These are phyloP conservation scores for Trichoderma sp. DNA, from an alignment of 2,329 filamentous ascomycete genomes.

Conservation along the genomic window DNA sequence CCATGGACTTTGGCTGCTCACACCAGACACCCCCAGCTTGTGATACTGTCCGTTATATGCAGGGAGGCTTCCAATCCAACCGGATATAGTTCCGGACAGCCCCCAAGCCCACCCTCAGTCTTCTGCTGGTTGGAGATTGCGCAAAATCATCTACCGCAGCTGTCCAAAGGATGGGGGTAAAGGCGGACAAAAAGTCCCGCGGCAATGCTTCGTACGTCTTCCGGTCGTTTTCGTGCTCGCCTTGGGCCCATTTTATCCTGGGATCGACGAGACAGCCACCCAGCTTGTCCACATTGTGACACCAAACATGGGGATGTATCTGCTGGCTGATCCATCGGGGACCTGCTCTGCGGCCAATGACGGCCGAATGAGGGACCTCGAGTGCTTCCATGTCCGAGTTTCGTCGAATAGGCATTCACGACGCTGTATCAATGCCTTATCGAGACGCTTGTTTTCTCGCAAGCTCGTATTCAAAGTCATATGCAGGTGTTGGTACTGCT, in stretches of 20 bases:
- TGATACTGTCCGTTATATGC: not conserved
- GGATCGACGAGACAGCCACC: not conserved
- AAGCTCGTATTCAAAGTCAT: not conserved
- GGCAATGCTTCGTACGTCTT: not conserved
- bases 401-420: not conserved
- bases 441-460: not conserved
- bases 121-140: not conserved
- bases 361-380: not conserved
- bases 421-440: not conserved
- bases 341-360: not conserved
- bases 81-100: not conserved
- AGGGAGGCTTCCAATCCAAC: constrained; percentile 5
- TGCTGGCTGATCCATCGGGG: not conserved
- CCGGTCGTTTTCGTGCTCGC: not conserved
- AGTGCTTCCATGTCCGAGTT: not conserved
- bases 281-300: not conserved
- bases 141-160: not conserved
- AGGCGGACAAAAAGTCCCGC: not conserved
- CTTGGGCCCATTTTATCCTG: not conserved
- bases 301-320: not conserved
- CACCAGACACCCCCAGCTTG: not conserved
- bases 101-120: not conserved
- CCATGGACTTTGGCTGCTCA: not conserved
- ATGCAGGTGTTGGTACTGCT: not conserved
- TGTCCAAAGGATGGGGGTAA: not conserved